These are phyloP conservation scores for Avena insularis DNA, from an alignment of 176 grass and related monocot species.

Conservation along the genomic window DNA sequence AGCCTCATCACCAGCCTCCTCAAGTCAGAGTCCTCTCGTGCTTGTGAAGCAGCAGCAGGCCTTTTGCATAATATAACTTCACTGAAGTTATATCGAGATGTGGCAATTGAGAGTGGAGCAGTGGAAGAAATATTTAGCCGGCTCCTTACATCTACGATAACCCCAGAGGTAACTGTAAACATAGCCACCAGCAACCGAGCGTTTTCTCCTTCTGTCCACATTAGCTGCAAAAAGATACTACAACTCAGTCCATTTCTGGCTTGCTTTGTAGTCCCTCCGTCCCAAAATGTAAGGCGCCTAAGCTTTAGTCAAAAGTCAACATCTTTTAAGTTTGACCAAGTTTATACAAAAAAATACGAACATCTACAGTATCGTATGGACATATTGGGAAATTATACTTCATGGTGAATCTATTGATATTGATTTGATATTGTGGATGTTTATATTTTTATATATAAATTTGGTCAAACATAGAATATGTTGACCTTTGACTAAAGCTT, in stretches of 20 bases:
- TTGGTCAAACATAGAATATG: too few relatives aligned
- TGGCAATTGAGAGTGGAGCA: conserved; percentile 50
- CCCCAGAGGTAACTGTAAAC: conserved; percentile 60
- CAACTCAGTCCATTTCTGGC: background rate
- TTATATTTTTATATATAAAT: too few relatives aligned
- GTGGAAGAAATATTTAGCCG: conserved; percentile 69
- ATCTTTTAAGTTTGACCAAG: too few relatives aligned
- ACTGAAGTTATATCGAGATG: conserved; percentile 65
- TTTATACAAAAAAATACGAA: too few relatives aligned
- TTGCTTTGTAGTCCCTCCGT: background rate
- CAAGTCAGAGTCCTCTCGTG: conserved; percentile 57
- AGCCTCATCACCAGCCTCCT: conserved; percentile 66
- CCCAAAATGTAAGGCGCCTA: too few relatives aligned
- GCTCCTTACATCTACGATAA: conserved; percentile 54
- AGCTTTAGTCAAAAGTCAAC: too few relatives aligned
- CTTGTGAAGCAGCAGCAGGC: conserved; percentile 68
- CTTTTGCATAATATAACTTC: conserved; percentile 59
- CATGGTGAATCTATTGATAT: too few relatives aligned
- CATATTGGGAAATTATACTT: too few relatives aligned
- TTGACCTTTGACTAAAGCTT: too few relatives aligned
- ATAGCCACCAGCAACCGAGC: background rate
- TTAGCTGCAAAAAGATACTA: conserved; percentile 30
- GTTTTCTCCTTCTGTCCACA: conserved; percentile 23
- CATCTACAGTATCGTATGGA: too few relatives aligned
- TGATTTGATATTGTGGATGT: too few relatives aligned